A percentile compares a stretch with the other conserved stretches of the same genome.
These are phyloP conservation scores for Paraleonurus japonicus DNA, from an alignment of 257 asterid species.

Conservation along the genomic window DNA sequence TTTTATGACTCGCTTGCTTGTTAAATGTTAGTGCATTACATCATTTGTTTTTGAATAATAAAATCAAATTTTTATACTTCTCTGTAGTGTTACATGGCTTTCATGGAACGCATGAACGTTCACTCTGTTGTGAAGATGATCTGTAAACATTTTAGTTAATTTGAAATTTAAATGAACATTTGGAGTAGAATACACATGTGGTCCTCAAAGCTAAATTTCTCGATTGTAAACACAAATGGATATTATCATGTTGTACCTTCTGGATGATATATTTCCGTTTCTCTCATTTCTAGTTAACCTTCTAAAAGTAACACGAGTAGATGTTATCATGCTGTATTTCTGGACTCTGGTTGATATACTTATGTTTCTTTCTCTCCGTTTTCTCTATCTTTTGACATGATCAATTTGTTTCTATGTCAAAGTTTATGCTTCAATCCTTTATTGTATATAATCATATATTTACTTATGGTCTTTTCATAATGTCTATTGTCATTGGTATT, in stretches of 20 bases:
- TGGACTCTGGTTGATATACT: neutral
- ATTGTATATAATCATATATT: neutral
- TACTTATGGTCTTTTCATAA: neutral
- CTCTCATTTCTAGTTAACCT: constrained; percentile 1
- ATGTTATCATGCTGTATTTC: neutral
- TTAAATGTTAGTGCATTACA: neutral
- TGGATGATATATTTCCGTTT: neutral
- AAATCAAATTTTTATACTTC: neutral
- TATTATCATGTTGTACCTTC: neutral
- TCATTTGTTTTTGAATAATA: neutral
- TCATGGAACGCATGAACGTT: neutral
- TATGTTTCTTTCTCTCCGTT: neutral
- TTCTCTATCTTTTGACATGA: neutral
- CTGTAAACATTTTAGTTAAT: neutral
- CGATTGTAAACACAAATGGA: neutral
- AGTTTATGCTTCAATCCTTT: neutral
- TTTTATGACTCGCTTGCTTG: neutral
- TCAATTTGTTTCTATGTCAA: neutral
- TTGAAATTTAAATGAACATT: constrained; percentile 1
- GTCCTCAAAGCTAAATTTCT: constrained; percentile 5
- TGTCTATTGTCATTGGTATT: neutral
- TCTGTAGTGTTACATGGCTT: neutral
- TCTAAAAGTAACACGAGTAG: neutral
- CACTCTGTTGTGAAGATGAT: neutral
- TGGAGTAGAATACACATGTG: neutral